Conservation (phyloP, 2,329 filamentous ascomycete genomes). For the Aspergillus brunneoviolaceus region DNA sequence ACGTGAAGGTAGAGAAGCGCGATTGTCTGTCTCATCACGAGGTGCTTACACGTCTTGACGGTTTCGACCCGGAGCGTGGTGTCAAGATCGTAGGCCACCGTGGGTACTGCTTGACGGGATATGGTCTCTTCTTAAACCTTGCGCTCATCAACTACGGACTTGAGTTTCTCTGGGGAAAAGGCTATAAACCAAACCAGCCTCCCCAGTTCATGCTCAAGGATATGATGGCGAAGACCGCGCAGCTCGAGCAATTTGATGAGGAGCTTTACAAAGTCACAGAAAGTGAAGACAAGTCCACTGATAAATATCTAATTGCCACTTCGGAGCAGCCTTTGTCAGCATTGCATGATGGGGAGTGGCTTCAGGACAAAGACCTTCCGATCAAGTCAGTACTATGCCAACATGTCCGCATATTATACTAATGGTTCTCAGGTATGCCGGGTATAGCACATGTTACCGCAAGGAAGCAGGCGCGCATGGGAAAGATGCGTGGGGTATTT, state of each 20-base stretch:
- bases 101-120: conserved; percentile 87
- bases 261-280: conserved; percentile 94
- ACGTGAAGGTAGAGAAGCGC: conserved; percentile 70
- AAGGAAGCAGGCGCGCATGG: conserved; percentile 92
- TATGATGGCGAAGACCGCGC: conserved; percentile 96
- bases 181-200: conserved; percentile 79
- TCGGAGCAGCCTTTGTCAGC: conserved; percentile 94
- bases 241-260: conserved; percentile 96
- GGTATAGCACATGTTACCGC: conserved; percentile 92
- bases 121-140: conserved; percentile 88
- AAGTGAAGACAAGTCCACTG: conserved; percentile 78
- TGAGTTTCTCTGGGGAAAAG: conserved; percentile 78
- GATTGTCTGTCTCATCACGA: conserved; percentile 89
- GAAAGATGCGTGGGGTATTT: conserved; percentile 95
- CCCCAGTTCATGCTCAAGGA: conserved; percentile 94
- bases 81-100: conserved; percentile 93
- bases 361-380: conserved; percentile 78
- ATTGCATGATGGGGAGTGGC: conserved; percentile 91
- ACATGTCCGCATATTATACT: neutral
- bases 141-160: conserved; percentile 94
- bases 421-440: conserved; percentile 59
- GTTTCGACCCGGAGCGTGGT: conserved; percentile 89
- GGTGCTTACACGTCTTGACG: conserved; percentile 81
- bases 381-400: conserved; percentile 63
- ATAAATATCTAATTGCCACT: conserved; percentile 81